phyloP scores from a whole-genome alignment of 371 early-diverging fungal genomes.

The Mortierella sp. region DNA sequence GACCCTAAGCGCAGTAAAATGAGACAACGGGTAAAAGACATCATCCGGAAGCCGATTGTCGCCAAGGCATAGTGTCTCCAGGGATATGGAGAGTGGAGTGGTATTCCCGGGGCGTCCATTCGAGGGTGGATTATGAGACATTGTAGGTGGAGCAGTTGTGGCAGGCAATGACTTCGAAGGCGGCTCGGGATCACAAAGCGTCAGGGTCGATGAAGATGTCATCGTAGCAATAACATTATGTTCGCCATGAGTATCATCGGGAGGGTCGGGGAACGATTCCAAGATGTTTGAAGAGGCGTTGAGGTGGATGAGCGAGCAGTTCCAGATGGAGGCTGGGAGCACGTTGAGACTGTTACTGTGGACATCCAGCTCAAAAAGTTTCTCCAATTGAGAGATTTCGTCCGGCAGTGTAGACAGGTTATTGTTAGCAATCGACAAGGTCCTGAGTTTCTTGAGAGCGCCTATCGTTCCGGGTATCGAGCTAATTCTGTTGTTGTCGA shows the following conservation, averaged over 20 bases:
- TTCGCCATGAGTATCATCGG: slow-evolving; percentile 3
- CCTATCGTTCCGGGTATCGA: slow-evolving; percentile 74
- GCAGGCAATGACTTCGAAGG: slow-evolving; percentile 28
- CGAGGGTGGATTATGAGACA: neutral
- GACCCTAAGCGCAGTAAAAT: slow-evolving; percentile 75
- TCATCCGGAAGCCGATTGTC: slow-evolving; percentile 89
- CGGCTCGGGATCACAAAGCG: no score
- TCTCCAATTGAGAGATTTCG: slow-evolving; percentile 67
- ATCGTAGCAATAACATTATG: neutral
- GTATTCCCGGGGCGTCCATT: neutral
- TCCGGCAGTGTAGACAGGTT: slow-evolving; percentile 67
- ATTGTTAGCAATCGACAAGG: slow-evolving; percentile 78
- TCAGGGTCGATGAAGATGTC: slow-evolving; percentile 13
- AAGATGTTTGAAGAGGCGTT: slow-evolving; percentile 86
- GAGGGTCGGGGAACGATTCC: slow-evolving; percentile 73
- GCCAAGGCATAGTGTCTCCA: slow-evolving; percentile 77
- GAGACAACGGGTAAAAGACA: slow-evolving; percentile 77
- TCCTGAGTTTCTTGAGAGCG: slow-evolving; percentile 59
- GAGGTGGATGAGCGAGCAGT: slow-evolving; percentile 71
- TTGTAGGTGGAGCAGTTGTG: slow-evolving; percentile 13
- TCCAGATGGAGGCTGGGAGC: slow-evolving; percentile 88
- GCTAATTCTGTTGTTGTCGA: slow-evolving; percentile 82
- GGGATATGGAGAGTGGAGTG: slow-evolving; percentile 68
- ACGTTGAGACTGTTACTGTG: slow-evolving; percentile 79
- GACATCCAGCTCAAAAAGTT: slow-evolving; percentile 66